Percentiles rank a stretch among this genome's conserved stretches.
phyloP scores from a whole-genome alignment of 106 monocot species.

The Dendrobium catenatum region DNA sequence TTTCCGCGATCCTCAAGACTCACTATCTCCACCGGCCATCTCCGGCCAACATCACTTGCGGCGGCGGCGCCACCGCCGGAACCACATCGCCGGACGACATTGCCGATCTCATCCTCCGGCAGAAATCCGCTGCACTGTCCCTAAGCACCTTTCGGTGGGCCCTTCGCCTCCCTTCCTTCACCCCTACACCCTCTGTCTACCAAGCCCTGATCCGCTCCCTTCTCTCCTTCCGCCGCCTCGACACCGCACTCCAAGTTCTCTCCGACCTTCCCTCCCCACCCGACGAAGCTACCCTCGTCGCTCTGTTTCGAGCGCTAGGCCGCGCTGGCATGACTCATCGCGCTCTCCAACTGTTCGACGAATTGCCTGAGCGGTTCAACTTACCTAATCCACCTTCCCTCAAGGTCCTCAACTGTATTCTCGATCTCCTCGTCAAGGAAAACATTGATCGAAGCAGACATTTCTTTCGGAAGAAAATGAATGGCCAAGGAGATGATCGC shows the following conservation, averaged over 20 bases:
- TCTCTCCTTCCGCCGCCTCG: constrained; percentile 16
- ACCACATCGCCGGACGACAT: constrained; percentile 11
- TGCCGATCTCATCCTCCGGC: constrained; percentile 10
- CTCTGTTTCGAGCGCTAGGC: constrained; percentile 29
- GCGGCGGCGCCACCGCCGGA: background rate
- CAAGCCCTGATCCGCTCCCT: constrained; percentile 12
- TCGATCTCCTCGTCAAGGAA: constrained; percentile 40
- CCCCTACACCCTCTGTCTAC: constrained; percentile 2
- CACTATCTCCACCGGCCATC: background rate
- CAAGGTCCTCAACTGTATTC: constrained; percentile 41
- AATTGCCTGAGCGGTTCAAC: constrained; percentile 19
- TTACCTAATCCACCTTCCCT: constrained; percentile 20
- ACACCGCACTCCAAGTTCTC: constrained; percentile 10
- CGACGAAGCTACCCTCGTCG: constrained; percentile 21
- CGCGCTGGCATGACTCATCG: constrained; percentile 15
- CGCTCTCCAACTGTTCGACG: constrained; percentile 23
- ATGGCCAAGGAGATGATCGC: constrained; percentile 18
- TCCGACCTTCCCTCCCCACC: constrained; percentile 20
- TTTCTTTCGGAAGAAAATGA: constrained; percentile 45
- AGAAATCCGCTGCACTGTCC: constrained; percentile 4
- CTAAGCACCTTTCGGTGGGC: constrained; percentile 17
- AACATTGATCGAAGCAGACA: constrained; percentile 51
- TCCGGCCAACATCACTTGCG: background rate
- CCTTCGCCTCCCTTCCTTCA: constrained; percentile 4
- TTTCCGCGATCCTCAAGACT: background rate